Percentiles rank a stretch among this genome's conserved stretches.
These are phyloP conservation scores for Xylaria arbuscula DNA, from an alignment of 2,329 filamentous ascomycete species.

Conservation along the genomic window DNA sequence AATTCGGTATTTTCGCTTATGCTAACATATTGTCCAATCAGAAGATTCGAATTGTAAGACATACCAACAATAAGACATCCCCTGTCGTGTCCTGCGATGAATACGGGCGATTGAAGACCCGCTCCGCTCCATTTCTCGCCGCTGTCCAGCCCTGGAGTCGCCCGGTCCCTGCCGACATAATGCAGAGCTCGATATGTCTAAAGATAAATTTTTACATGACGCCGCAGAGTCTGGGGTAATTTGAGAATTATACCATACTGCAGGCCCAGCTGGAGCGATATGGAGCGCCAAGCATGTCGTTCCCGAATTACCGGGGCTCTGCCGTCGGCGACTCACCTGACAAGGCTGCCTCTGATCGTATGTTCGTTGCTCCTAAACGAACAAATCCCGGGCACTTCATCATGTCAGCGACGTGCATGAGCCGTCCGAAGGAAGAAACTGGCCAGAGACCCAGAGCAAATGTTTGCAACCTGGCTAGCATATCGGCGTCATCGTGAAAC, in stretches of 20 bases:
- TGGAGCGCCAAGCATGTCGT: slow-evolving; percentile 9
- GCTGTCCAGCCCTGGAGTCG: slow-evolving; percentile 2
- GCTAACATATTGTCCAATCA: slow-evolving; percentile 3
- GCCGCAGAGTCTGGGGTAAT: slow-evolving; percentile 13
- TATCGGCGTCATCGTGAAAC: neutral
- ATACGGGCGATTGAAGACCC: slow-evolving; percentile 28
- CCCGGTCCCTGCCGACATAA: slow-evolving; percentile 29
- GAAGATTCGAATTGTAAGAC: slow-evolving; percentile 4
- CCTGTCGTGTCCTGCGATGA: neutral
- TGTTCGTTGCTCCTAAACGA: slow-evolving; percentile 23
- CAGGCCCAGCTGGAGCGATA: neutral
- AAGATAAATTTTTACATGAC: slow-evolving; percentile 8
- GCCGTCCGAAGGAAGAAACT: neutral
- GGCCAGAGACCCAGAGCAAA: neutral
- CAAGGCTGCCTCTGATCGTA: slow-evolving; percentile 35
- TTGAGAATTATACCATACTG: slow-evolving; percentile 11
- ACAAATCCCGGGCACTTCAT: slow-evolving; percentile 15
- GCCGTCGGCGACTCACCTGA: slow-evolving; percentile 22
- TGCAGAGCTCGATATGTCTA: neutral
- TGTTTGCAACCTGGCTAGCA: slow-evolving; percentile 4
- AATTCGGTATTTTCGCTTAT: neutral
- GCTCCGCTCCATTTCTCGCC: slow-evolving; percentile 16
- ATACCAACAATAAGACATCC: slow-evolving; percentile 18
- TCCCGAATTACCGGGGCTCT: slow-evolving; percentile 22
- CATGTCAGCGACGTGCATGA: slow-evolving; percentile 16